Base-by-base conservation (phyloP, 1,284 basidiomycete genomes). In the Paramarasmius palmivorus region DNA sequence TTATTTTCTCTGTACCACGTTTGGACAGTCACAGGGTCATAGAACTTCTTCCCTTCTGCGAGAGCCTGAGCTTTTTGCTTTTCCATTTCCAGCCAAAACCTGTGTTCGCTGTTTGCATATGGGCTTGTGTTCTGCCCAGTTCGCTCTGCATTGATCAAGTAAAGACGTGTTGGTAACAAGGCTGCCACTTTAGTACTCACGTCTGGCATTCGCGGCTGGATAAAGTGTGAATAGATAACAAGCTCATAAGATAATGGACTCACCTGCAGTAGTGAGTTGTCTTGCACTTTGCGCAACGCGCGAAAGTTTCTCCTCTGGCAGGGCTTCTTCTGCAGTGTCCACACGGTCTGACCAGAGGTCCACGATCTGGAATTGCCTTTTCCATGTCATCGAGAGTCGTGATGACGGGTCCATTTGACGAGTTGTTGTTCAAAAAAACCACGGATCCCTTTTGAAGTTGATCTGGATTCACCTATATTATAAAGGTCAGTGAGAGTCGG, bases 191-290 rank as follows among this genome's bases (percentile, higher is more conserved):
- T n/a, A n/a, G 3, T 26, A 15, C 44, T 46, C 44, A 46, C 44
- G 25, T 26, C 34, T 58, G 57, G 37, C 57, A 55, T 40, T 55
- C 46, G 12, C 57, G 54, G 14, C 57, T 55, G 22, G 8, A 39
- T 15, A n/a, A 23, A 37, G 39, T 34, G 22, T 15, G 49, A 34
- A 20, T n/a, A n/a, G 14, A 22, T 2, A 20, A 36, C 14, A 23
- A 2, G 51, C 10, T 14, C 7, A 8, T 15, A 10, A 48, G 36
- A n/a, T n/a, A n/a, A n/a, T n/a, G n/a, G n/a, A n/a, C n/a, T 37
- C n/a, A 55, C 57, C 53, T 58, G 54, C 57, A 53, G 40, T 55
- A 55, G 29, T 52, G 42, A 3, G 57, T 58, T 15, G 7, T 26
- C 4, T 20, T 38, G 37, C 54, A 58, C 20, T 39, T 47, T 10